These are phyloP conservation scores for Herpotrichia juniperi DNA, from an alignment of 2,329 filamentous ascomycete genomes.

Conservation along the genomic window DNA sequence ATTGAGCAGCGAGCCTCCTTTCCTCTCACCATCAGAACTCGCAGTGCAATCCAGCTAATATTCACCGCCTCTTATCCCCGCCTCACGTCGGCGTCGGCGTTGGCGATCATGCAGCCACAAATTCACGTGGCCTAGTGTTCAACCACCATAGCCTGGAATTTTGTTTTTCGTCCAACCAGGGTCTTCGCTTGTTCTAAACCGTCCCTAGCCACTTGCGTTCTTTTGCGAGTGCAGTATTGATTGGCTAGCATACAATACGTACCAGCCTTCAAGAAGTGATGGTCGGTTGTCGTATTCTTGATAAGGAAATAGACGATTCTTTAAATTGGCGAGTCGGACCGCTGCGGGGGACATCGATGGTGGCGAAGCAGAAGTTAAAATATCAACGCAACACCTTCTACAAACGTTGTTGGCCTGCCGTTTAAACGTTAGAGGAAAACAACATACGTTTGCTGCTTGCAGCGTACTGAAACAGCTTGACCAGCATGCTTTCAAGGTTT, in stretches of 20 bases:
- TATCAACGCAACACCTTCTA: not conserved
- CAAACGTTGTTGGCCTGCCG: not conserved
- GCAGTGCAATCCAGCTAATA: not conserved
- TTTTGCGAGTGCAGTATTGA: no score
- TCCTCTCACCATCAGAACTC: not conserved
- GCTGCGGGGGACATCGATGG: not conserved
- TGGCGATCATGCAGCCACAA: constrained; percentile 3
- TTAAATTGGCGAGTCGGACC: constrained; percentile 5
- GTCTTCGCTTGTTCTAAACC: not conserved
- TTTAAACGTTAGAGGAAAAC: not conserved
- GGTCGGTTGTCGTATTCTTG: constrained; percentile 3
- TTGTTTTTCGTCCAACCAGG: not conserved
- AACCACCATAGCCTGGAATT: not conserved
- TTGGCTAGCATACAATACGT: not conserved
- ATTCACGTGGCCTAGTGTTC: not conserved
- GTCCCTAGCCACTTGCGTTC: not conserved
- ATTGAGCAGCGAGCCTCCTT: constrained; percentile 7
- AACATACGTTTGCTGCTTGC: not conserved
- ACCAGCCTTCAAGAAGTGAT: no score
- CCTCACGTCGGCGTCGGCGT: constrained; percentile 8
- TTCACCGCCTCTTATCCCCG: constrained; percentile 11
- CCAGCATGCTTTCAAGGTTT: not conserved
- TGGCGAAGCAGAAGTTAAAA: not conserved
- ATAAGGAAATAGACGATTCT: constrained; percentile 2
- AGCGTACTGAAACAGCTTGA: not conserved